Evolutionary conservation across 805 yeast genomes (phyloP).

Genomic region (Barnettozyma populi): DNA sequence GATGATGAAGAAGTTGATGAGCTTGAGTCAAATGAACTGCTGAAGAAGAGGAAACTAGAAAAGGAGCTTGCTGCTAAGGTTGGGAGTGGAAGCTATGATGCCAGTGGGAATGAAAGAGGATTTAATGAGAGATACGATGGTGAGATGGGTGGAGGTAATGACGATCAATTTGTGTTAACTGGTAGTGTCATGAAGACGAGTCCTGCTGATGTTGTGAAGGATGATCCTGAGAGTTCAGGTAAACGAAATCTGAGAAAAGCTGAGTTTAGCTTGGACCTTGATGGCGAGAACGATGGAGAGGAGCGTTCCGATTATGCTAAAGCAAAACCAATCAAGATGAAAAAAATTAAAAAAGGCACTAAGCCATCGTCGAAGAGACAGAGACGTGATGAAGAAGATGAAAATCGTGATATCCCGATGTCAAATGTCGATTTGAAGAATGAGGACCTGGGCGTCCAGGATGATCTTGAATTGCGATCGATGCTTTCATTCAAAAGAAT

Average conservation of each 20-base stretch:
- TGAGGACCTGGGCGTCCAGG: conserved; percentile 17
- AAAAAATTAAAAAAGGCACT: conserved; percentile 24
- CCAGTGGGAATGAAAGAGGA: conserved; percentile 12
- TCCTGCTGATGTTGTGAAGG: neutral
- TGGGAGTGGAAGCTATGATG: conserved; percentile 15
- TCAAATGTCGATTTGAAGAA: conserved; percentile 25
- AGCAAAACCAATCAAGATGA: conserved; percentile 27
- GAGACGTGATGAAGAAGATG: conserved; percentile 16
- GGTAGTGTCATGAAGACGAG: conserved; percentile 3
- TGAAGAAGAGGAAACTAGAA: conserved; percentile 13
- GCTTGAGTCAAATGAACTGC: conserved; percentile 18
- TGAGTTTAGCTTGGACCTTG: conserved; percentile 10
- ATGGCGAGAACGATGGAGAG: conserved; percentile 11
- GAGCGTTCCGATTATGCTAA: conserved; percentile 18
- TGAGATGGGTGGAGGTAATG: conserved; percentile 5
- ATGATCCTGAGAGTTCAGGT: neutral
- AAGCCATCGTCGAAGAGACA: conserved; percentile 7
- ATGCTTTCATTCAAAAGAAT: conserved; percentile 24
- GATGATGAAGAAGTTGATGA: conserved; percentile 23
- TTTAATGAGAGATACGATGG: conserved; percentile 16
- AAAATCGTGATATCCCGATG: conserved; percentile 18
- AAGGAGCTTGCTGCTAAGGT: conserved; percentile 13
- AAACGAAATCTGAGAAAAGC: conserved; percentile 1
- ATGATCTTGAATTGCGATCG: conserved; percentile 21
- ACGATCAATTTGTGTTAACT: conserved; percentile 14